Conservation (phyloP, 2,329 filamentous ascomycete species). For the Polychaeton citri region DNA sequence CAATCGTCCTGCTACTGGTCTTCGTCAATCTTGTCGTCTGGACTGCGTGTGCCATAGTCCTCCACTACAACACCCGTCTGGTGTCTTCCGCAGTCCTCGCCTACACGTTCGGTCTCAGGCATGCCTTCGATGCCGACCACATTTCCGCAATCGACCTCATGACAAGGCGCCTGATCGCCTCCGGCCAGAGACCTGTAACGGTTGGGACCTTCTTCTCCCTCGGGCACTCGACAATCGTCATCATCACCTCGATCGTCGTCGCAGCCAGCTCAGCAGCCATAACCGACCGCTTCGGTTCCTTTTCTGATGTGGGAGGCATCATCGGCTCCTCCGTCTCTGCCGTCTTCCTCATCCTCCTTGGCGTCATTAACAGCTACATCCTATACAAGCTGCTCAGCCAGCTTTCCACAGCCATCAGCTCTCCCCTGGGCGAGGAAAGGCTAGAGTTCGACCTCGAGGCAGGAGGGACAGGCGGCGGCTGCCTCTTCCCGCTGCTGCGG, state of each 20-base stretch:
- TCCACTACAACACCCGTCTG: constrained; percentile 39
- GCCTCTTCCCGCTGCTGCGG: constrained; percentile 58
- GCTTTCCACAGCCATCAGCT: constrained; percentile 47
- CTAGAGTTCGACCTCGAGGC: constrained; percentile 50
- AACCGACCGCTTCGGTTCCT: constrained; percentile 65
- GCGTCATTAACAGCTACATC: constrained; percentile 75
- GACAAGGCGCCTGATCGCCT: constrained; percentile 76
- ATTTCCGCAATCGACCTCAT: constrained; percentile 86
- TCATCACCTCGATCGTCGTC: constrained; percentile 81
- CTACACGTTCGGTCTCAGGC: constrained; percentile 78
- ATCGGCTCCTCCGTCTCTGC: constrained; percentile 82
- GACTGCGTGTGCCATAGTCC: constrained; percentile 43
- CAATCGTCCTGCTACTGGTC: constrained; percentile 42
- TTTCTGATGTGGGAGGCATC: constrained; percentile 70
- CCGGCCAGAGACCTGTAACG: constrained; percentile 73
- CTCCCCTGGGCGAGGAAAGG: constrained; percentile 19
- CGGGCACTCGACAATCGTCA: constrained; percentile 85
- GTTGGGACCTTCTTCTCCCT: constrained; percentile 92
- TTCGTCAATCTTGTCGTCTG: constrained; percentile 44
- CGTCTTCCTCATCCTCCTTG: constrained; percentile 68
- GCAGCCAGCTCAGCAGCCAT: constrained; percentile 81
- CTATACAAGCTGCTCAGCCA: constrained; percentile 62
- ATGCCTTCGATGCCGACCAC: constrained; percentile 97
- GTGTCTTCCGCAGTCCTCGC: constrained; percentile 71
- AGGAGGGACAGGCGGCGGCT: constrained; percentile 46